Percentiles rank a stretch among this genome's conserved stretches.
Evolutionary conservation across 2,329 filamentous ascomycete genomes (phyloP).

Genomic region (Aspergillus flavus): DNA sequence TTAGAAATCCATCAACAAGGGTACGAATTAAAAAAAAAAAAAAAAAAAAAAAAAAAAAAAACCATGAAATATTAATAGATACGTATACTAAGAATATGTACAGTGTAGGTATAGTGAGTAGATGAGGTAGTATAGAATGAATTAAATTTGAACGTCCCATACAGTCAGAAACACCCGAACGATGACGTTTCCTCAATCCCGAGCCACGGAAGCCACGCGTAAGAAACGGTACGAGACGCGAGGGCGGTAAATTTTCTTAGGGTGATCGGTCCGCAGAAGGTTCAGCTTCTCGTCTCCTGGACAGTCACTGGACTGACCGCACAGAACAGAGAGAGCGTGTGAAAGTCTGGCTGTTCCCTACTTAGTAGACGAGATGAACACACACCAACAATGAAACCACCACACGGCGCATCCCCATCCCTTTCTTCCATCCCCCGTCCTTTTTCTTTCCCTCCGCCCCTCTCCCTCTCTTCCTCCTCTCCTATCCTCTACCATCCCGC

Average conservation of each 20-base stretch:
- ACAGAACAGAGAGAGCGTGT: constrained; percentile 13
- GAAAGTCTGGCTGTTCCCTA: constrained; percentile 26
- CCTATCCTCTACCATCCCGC: constrained; percentile 15
- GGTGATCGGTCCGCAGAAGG: constrained; percentile 1
- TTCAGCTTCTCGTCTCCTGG: constrained; percentile 18
- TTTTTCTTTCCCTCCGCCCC: constrained; percentile 20
- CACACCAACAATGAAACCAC: constrained; percentile 37
- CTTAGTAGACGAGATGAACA: constrained; percentile 27
- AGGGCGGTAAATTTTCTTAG: constrained; percentile 8
- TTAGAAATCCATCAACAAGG: not conserved
- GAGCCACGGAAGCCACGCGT: constrained; percentile 1
- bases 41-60: not conserved
- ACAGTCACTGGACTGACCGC: constrained; percentile 24
- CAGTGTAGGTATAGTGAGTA: not conserved
- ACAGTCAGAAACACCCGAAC: not conserved
- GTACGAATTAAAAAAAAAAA: not conserved
- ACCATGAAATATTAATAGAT: not conserved
- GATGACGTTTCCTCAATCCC: not conserved
- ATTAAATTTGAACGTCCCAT: not conserved
- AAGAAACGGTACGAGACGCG: constrained; percentile 12
- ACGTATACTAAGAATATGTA: not conserved
- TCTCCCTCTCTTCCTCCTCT: constrained; percentile 18
- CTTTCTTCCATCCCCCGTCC: constrained; percentile 31
- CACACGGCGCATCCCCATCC: constrained; percentile 29
- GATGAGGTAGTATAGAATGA: not conserved